Conservation (phyloP, 345 rosid genomes). For the Gossypium sturtianum region DNA sequence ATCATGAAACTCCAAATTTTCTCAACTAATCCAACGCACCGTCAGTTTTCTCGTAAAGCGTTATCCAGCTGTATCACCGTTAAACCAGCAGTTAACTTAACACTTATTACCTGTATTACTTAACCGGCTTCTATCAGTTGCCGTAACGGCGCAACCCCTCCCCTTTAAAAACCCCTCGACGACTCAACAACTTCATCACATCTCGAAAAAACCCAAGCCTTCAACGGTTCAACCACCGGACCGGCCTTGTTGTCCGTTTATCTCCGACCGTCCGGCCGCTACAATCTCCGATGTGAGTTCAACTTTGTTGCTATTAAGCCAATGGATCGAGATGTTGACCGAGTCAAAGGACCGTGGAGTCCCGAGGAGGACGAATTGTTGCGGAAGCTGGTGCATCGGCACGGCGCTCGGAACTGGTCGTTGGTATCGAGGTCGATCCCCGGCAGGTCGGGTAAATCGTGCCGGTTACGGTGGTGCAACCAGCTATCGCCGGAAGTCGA, state of each 20-base stretch:
- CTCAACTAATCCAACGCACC: too few species aligned
- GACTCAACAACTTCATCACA: too few species aligned
- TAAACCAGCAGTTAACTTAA: slow-evolving; percentile 18
- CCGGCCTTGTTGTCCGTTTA: neutral
- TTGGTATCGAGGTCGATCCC: slow-evolving; percentile 42
- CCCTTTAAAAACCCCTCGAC: neutral
- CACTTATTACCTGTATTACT: slow-evolving; percentile 2
- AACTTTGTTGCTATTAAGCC: neutral
- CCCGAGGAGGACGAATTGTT: slow-evolving; percentile 49
- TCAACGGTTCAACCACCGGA: neutral
- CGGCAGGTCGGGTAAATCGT: slow-evolving; percentile 59
- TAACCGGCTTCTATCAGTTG: slow-evolving; percentile 27
- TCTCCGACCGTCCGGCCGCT: neutral
- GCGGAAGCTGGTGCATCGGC: slow-evolving; percentile 29
- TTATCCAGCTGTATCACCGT: slow-evolving; percentile 19
- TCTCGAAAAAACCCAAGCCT: neutral
- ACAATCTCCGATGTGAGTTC: too few species aligned
- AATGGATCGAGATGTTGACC: neutral
- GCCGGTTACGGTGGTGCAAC: slow-evolving; percentile 64
- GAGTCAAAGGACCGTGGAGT: slow-evolving; percentile 49
- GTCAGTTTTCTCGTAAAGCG: neutral
- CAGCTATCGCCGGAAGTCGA: slow-evolving; percentile 59
- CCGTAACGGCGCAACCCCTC: neutral
- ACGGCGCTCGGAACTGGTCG: slow-evolving; percentile 57
- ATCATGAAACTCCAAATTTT: too few species aligned